phyloP scores from a whole-genome alignment of 2,329 filamentous ascomycete genomes.

The Colletotrichum sansevieriae region DNA sequence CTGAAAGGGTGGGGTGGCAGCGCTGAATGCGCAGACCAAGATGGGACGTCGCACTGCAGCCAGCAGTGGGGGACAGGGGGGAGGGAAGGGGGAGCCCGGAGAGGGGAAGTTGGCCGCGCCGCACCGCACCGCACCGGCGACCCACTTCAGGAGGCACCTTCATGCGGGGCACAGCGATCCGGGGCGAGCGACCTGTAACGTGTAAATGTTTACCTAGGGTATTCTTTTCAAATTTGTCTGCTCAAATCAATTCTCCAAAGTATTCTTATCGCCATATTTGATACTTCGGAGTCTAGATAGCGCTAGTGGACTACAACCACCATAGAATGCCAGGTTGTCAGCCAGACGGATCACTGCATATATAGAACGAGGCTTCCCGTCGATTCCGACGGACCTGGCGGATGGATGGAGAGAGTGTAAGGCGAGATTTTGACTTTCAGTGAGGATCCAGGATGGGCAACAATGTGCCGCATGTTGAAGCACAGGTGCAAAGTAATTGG shows the following conservation, averaged over 20 bases:
- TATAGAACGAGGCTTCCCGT: neutral
- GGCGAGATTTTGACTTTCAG: neutral
- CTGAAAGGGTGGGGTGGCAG: constrained; percentile 27
- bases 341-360: neutral
- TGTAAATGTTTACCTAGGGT: neutral
- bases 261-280: neutral
- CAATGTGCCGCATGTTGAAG: neutral
- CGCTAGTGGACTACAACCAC: neutral
- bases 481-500: neutral
- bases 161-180: neutral
- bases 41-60: constrained; percentile 5
- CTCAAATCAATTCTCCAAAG: neutral
- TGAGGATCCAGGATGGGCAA: neutral
- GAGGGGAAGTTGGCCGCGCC: neutral
- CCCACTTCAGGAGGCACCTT: no score
- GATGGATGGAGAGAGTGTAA: neutral
- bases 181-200: neutral
- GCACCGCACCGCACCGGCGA: neutral
- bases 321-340: neutral
- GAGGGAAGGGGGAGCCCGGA: neutral
- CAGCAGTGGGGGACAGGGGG: constrained; percentile 11
- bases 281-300: no score
- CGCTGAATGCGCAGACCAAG: constrained; percentile 9
- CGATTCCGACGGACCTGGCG: no score
- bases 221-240: neutral